These are phyloP conservation scores for Fomitopsis betulina DNA, from an alignment of 1,284 basidiomycete species.

Conservation along the genomic window DNA sequence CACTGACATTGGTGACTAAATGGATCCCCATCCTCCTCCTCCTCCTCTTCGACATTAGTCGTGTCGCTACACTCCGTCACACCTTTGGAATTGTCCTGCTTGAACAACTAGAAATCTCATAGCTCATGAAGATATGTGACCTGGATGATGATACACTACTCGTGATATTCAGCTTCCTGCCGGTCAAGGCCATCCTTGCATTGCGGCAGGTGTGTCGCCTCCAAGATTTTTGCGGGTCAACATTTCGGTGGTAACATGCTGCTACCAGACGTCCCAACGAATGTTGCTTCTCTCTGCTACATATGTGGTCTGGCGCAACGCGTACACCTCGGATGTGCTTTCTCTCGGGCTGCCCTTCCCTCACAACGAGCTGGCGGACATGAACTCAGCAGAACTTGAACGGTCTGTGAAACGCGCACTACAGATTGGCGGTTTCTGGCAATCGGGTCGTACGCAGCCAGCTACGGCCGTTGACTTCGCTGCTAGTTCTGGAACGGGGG, in stretches of 20 bases:
- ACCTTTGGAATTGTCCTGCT: too few relatives aligned
- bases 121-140: slow-evolving; percentile 2
- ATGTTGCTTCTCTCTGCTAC: slow-evolving; percentile 38
- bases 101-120: background rate
- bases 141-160: slow-evolving; percentile 48
- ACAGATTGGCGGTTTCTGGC: slow-evolving; percentile 45
- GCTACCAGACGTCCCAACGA: slow-evolving; percentile 43
- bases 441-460: slow-evolving; percentile 21
- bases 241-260: background rate
- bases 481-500: slow-evolving; percentile 33
- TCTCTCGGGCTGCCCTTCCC: slow-evolving; percentile 45
- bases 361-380: slow-evolving; percentile 14
- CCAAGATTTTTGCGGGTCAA: background rate
- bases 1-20: too few relatives aligned
- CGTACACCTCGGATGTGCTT: slow-evolving; percentile 39
- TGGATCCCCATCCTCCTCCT: too few relatives aligned
- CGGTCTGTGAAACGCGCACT: slow-evolving; percentile 37
- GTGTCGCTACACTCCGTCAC: too few relatives aligned
- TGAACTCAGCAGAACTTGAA: slow-evolving; percentile 39
- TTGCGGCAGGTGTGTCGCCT: slow-evolving; percentile 39
- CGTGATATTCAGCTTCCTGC: slow-evolving; percentile 39
- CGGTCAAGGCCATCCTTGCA: slow-evolving; percentile 41
- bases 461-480: slow-evolving; percentile 17
- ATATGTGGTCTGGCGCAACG: slow-evolving; percentile 52
- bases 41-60: too few relatives aligned